Evolutionary conservation across 2,329 filamentous ascomycete genomes (phyloP).

Genomic region (Teratosphaeria viscida): DNA sequence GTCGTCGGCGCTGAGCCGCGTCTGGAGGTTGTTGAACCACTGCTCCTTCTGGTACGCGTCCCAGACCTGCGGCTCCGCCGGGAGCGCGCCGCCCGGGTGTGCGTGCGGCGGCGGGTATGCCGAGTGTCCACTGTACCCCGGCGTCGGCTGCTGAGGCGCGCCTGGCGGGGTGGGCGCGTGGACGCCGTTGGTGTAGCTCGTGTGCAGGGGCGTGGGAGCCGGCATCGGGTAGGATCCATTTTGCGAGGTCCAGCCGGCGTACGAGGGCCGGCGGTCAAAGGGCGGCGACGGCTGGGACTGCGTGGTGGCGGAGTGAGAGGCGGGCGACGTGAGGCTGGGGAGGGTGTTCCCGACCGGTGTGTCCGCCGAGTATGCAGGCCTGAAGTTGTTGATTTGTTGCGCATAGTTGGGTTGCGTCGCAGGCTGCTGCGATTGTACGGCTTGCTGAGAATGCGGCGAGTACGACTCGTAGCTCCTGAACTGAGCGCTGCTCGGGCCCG

Average conservation of each 20-base stretch:
- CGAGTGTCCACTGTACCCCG: constrained; percentile 4
- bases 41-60: constrained; percentile 21
- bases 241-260: constrained; percentile 15
- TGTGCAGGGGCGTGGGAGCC: constrained; percentile 6
- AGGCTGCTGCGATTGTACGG: constrained; percentile 3
- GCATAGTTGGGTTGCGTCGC: constrained; percentile 7
- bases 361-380: constrained; percentile 14
- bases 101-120: constrained; percentile 5
- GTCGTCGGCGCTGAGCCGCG: constrained; percentile 29
- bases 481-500: constrained; percentile 14
- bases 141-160: constrained; percentile 3
- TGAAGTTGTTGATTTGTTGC: constrained; percentile 18
- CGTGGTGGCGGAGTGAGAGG: constrained; percentile 15
- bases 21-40: constrained; percentile 28
- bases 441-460: constrained; percentile 5
- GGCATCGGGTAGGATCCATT: constrained; percentile 12
- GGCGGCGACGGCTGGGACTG: constrained; percentile 18
- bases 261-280: constrained; percentile 9
- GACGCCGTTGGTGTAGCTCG: constrained; percentile 12
- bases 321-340: constrained; percentile 19
- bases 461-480: constrained; percentile 22
- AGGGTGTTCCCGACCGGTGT: constrained; percentile 9
- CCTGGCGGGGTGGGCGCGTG: constrained; percentile 1
- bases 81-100: neutral
- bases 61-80: constrained; percentile 10